Evolutionary conservation across 148 eudicot species (phyloP).

Genomic region (Nepenthes mirabilis): DNA sequence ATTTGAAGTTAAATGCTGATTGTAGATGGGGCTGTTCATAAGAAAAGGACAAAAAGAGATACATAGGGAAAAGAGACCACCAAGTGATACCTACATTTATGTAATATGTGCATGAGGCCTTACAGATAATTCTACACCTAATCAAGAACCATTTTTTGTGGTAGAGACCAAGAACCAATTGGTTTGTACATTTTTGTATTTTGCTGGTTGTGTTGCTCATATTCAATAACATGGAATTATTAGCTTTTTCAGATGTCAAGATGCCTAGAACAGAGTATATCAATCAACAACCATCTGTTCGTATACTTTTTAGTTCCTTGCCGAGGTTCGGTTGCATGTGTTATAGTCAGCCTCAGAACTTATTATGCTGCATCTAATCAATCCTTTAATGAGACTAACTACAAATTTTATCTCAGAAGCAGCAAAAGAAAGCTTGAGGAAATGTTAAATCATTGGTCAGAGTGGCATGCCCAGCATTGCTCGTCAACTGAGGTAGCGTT

Average conservation of each 20-base stretch:
- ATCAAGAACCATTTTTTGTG: no score
- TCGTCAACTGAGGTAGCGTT: slow-evolving; percentile 17
- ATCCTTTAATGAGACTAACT: not conserved
- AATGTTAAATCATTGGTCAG: slow-evolving; percentile 26
- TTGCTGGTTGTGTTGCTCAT: not conserved
- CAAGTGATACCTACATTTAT: no score
- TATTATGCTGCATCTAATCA: not conserved
- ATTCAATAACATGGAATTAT: not conserved
- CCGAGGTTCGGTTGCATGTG: slow-evolving; percentile 18
- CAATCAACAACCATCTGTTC: slow-evolving; percentile 18
- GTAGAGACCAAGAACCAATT: no score
- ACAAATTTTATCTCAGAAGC: slow-evolving; percentile 9
- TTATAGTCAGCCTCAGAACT: not conserved
- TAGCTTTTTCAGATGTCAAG: slow-evolving; percentile 10
- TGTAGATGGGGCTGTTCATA: no score
- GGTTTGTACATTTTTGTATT: not conserved
- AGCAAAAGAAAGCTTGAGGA: slow-evolving; percentile 38
- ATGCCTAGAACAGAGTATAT: slow-evolving; percentile 1
- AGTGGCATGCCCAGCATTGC: slow-evolving; percentile 32
- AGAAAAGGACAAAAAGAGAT: no score
- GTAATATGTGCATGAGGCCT: no score
- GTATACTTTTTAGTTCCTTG: slow-evolving; percentile 22
- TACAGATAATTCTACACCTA: no score
- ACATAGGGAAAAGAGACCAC: no score
- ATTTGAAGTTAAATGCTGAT: not conserved